Percentiles rank a stretch among this genome's conserved stretches.
Evolutionary conservation across 805 yeast genomes (phyloP).

Genomic region (Naumovozyma dairenensis): DNA sequence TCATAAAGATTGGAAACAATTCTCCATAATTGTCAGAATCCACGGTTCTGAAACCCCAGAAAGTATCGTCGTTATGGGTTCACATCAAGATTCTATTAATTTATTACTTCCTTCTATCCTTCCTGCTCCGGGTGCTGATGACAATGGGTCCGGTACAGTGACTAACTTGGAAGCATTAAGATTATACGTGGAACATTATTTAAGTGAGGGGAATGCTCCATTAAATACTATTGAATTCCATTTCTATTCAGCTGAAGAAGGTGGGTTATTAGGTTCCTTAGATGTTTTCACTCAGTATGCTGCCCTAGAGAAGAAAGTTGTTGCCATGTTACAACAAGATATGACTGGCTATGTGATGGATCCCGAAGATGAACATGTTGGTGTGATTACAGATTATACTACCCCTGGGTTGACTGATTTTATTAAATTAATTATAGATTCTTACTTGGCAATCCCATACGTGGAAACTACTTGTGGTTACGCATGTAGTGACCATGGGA

Average conservation of each 20-base stretch:
- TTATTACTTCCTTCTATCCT: constrained; percentile 56
- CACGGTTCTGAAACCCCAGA: constrained; percentile 37
- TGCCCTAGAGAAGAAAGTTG: constrained; percentile 39
- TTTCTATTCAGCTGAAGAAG: constrained; percentile 93
- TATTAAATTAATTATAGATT: constrained; percentile 48
- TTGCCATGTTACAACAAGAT: constrained; percentile 87
- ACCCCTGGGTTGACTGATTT: constrained; percentile 46
- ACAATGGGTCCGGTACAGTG: constrained; percentile 82
- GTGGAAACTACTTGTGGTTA: constrained; percentile 78
- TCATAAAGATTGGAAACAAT: constrained; percentile 71
- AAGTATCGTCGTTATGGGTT: constrained; percentile 62
- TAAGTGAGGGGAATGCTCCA: constrained; percentile 35
- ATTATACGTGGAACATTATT: constrained; percentile 35
- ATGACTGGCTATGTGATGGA: constrained; percentile 75
- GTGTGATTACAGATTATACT: constrained; percentile 70
- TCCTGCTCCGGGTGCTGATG: constrained; percentile 92
- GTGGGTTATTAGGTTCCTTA: constrained; percentile 77
- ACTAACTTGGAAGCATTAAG: constrained; percentile 70
- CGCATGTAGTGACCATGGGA: constrained; percentile 89
- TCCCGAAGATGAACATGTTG: constrained; percentile 52
- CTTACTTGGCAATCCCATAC: constrained; percentile 59
- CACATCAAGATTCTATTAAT: constrained; percentile 82
- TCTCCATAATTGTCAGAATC: constrained; percentile 59
- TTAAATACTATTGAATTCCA: constrained; percentile 81
- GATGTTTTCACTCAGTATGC: constrained; percentile 56